phyloP scores from a whole-genome alignment of 768 basidiomycete species.

The Psilocybe cyanescens region DNA sequence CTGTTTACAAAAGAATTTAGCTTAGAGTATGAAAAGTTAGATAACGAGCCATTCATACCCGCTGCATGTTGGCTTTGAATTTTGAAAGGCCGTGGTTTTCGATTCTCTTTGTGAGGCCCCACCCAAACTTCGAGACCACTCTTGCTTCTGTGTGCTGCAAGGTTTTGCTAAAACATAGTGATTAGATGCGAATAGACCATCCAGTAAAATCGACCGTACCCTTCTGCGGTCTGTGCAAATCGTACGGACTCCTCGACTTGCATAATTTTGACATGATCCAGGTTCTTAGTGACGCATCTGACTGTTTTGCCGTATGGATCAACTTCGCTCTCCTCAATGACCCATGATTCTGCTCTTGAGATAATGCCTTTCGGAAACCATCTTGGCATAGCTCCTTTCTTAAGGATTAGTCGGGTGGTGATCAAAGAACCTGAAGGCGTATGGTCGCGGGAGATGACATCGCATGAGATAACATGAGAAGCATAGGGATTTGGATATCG shows the following conservation, averaged over 20 bases:
- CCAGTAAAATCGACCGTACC: conserved; percentile 49
- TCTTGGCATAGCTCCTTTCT: conserved; percentile 86
- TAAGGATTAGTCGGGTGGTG: conserved; percentile 91
- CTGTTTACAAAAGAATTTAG: conserved; percentile 38
- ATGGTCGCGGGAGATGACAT: conserved; percentile 85
- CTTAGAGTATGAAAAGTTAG: not conserved
- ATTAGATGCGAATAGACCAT: not conserved
- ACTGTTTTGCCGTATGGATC: conserved; percentile 82
- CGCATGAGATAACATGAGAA: conserved; percentile 91
- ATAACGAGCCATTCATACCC: conserved; percentile 48
- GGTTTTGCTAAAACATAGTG: conserved; percentile 58
- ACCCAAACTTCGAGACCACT: conserved; percentile 88
- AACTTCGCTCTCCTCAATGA: conserved; percentile 93
- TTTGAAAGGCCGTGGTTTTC: conserved; percentile 84
- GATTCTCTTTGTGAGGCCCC: conserved; percentile 86
- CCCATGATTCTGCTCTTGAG: conserved; percentile 88
- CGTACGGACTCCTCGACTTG: conserved; percentile 84
- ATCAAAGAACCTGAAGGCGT: conserved; percentile 75
- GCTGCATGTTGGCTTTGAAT: conserved; percentile 88
- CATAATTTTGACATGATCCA: conserved; percentile 95
- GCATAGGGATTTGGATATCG: conserved; percentile 97
- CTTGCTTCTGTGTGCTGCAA: conserved; percentile 86
- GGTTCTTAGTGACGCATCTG: conserved; percentile 81
- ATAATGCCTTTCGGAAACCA: conserved; percentile 90
- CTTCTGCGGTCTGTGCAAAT: conserved; percentile 69